These are phyloP conservation scores for Rhodotorula sphaerocarpa DNA, from an alignment of 768 basidiomycete species.

Conservation along the genomic window DNA sequence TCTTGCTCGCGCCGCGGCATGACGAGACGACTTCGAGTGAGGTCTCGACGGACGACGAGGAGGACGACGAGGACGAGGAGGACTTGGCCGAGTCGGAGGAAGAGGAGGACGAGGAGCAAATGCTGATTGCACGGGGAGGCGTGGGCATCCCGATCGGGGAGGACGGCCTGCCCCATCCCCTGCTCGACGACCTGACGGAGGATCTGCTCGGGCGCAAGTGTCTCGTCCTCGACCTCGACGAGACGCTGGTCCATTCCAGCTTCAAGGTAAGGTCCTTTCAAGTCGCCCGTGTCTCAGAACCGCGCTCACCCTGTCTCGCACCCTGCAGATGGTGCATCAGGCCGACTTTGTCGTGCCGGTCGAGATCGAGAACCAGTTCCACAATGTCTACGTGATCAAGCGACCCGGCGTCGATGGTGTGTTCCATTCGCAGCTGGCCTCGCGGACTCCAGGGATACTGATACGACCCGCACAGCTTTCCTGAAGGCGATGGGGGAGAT, in stretches of 20 bases:
- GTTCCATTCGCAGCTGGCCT: neutral
- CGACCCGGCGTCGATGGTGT: constrained; percentile 83
- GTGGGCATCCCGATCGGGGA: constrained; percentile 90
- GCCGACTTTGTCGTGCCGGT: constrained; percentile 98
- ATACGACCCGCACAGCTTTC: constrained; percentile 50
- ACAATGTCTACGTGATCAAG: constrained; percentile 98
- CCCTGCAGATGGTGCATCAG: constrained; percentile 69
- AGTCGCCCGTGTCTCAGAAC: neutral
- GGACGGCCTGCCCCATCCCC: constrained; percentile 78
- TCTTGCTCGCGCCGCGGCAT: constrained; percentile 13
- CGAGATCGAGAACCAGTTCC: constrained; percentile 96
- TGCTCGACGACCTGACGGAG: constrained; percentile 74
- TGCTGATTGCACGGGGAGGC: constrained; percentile 79
- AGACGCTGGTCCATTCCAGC: constrained; percentile 92
- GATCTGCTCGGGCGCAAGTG: constrained; percentile 86
- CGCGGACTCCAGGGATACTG: neutral
- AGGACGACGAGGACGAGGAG: constrained; percentile 48
- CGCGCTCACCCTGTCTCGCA: neutral
- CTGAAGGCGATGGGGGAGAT: constrained; percentile 97
- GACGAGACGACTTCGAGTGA: neutral
- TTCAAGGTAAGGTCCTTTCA: constrained; percentile 68
- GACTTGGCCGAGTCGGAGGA: constrained; percentile 62
- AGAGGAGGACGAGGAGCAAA: constrained; percentile 75
- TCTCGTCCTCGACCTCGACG: constrained; percentile 90
- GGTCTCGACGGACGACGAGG: neutral